Evolutionary conservation across 2,329 filamentous ascomycete genomes (phyloP).

Genomic region (Colletotrichum sp.): DNA sequence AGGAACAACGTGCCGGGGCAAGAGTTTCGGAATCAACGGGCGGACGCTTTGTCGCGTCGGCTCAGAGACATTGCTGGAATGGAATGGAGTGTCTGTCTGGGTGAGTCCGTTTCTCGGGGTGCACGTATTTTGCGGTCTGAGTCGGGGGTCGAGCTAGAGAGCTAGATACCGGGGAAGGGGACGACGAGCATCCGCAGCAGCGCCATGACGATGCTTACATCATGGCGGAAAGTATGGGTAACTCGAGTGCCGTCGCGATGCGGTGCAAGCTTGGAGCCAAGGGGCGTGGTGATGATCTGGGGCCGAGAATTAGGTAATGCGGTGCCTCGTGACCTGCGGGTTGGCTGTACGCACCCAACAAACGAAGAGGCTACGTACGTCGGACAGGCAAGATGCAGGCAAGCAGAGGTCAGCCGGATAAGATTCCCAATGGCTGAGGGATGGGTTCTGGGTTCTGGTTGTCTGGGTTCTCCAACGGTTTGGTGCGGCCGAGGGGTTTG

Average conservation of each 20-base stretch:
- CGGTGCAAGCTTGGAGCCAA: slow-evolving; percentile 2
- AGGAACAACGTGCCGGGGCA: slow-evolving; percentile 4
- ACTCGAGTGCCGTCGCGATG: background rate
- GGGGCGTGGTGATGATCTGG: background rate
- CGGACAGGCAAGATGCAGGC: background rate
- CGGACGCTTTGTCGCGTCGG: slow-evolving; percentile 3
- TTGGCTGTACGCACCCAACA: background rate
- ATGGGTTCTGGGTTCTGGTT: background rate
- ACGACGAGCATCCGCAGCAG: background rate
- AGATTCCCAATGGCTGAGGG: background rate
- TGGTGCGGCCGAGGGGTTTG: background rate
- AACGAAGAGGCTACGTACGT: background rate
- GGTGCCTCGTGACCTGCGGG: background rate
- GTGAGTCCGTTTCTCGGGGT: background rate
- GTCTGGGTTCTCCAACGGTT: slow-evolving; percentile 4
- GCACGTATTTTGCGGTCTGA: slow-evolving; percentile 2
- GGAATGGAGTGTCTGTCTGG: background rate
- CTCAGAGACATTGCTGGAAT: background rate
- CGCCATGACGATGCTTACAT: slow-evolving; percentile 10
- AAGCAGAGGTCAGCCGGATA: background rate
- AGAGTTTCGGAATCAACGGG: slow-evolving; percentile 16
- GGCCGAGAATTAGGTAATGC: slow-evolving; percentile 9
- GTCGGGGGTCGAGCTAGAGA: background rate
- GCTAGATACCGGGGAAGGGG: background rate
- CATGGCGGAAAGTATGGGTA: background rate